Percentiles rank a stretch among this genome's conserved stretches.
phyloP scores from a whole-genome alignment of 768 basidiomycete species.

The Amanita subjunquillea region DNA sequence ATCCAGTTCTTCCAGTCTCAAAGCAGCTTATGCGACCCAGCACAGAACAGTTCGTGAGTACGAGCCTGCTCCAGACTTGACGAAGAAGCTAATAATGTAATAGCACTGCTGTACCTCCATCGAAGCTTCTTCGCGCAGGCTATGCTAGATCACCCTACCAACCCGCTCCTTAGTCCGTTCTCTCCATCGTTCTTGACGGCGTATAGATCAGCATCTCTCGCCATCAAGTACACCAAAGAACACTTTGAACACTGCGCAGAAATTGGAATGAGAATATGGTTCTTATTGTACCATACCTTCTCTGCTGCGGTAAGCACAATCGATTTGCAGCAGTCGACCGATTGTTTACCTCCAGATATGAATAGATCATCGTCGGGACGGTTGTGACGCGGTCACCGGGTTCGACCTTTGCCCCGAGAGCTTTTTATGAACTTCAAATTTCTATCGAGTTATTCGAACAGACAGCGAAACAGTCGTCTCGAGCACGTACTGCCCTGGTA shows the following conservation, averaged over 20 bases:
- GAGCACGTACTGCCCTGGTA: slow-evolving; percentile 38
- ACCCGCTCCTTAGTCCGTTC: slow-evolving; percentile 44
- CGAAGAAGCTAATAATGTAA: slow-evolving; percentile 4
- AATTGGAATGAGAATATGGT: slow-evolving; percentile 41
- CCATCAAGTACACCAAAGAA: slow-evolving; percentile 39
- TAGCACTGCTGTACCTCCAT: slow-evolving; percentile 43
- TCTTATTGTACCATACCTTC: slow-evolving; percentile 39
- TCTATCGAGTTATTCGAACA: slow-evolving; percentile 37
- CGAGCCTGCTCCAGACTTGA: neutral
- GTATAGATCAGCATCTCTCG: slow-evolving; percentile 38
- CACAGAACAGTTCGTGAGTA: slow-evolving; percentile 49
- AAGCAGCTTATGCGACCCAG: slow-evolving; percentile 46
- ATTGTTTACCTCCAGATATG: neutral
- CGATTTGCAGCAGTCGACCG: neutral
- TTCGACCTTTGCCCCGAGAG: slow-evolving; percentile 37
- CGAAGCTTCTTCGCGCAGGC: slow-evolving; percentile 50
- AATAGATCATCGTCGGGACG: slow-evolving; percentile 41
- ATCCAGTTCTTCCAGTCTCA: slow-evolving; percentile 38
- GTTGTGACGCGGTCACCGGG: slow-evolving; percentile 49
- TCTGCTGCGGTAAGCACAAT: slow-evolving; percentile 31
- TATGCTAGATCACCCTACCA: slow-evolving; percentile 40
- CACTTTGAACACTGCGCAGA: slow-evolving; percentile 36
- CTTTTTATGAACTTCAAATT: slow-evolving; percentile 35
- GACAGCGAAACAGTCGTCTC: slow-evolving; percentile 31
- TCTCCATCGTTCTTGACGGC: slow-evolving; percentile 48